Evolutionary conservation across 208 protist genomes (phyloP).

Genomic region (Wallacemonas rigidus): DNA sequence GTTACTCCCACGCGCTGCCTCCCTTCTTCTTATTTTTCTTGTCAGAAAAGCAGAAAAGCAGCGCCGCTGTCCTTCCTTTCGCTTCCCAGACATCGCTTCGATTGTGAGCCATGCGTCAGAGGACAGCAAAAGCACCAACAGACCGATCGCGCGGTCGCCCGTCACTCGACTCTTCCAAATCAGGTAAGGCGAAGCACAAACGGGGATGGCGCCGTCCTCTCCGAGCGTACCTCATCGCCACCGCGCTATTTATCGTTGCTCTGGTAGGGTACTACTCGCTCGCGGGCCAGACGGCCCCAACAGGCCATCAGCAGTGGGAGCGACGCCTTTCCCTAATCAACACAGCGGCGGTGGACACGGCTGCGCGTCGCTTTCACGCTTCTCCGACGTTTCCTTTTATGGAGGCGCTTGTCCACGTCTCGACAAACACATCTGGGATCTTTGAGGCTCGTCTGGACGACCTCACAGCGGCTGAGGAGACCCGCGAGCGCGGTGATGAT

Average conservation of each 20-base stretch:
- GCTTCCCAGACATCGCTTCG: too few relatives aligned
- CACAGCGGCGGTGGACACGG: neutral
- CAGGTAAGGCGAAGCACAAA: neutral
- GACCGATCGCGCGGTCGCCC: neutral
- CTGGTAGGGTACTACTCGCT: conserved; percentile 11
- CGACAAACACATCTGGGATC: conserved; percentile 22
- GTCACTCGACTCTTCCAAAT: neutral
- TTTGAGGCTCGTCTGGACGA: conserved; percentile 11
- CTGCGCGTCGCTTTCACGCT: neutral
- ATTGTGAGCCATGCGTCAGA: neutral
- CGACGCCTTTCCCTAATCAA: neutral
- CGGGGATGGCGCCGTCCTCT: neutral
- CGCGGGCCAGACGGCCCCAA: neutral
- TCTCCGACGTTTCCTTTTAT: conserved; percentile 4
- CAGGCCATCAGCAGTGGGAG: conserved; percentile 16
- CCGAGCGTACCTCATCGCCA: conserved; percentile 22
- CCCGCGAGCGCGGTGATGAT: neutral
- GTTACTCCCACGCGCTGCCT: too few relatives aligned
- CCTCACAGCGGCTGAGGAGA: conserved; percentile 10
- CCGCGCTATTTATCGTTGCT: conserved; percentile 9
- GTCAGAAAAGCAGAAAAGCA: too few relatives aligned
- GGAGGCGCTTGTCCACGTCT: conserved; percentile 22
- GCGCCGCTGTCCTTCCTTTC: too few relatives aligned
- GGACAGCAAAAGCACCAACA: neutral
- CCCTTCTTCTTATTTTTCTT: too few relatives aligned